Base-by-base conservation (phyloP, 306 rosid species). In the Inga oerstediana region DNA sequence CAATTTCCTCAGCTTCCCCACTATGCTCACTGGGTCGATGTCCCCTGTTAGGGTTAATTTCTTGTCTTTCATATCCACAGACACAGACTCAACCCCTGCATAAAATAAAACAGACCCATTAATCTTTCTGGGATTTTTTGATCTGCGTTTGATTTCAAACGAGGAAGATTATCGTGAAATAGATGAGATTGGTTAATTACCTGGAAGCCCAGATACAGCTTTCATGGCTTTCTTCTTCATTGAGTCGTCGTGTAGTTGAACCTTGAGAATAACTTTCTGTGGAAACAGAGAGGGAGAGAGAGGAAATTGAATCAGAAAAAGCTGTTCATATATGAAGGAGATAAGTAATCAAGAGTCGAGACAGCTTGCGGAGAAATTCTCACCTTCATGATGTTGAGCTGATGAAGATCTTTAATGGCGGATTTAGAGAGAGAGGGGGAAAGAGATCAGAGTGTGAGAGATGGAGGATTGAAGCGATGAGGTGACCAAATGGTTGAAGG, bases 41-140 rank as follows among this genome's bases (percentile, higher is more conserved):
- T 89, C 92, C 17, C 98, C 98, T 0, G 76, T 88, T 79, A 93
- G 77, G 0, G 95, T 93, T 88, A 95, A 12, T 71, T 93, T 92
- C 82, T 80, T 73, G 82, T 91, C 95, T 80, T 93, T 93, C 90
- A 85, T 78, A 69, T 95, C 94, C 85, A 89, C 85, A 0, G 90
- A 81, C 22, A 95, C 86, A 56, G 98, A 93, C 7, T 87, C 95
- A 16, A 95, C 90, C 74, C 98, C 98, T 93, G 85, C 76, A 41
- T 7, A 52, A 19, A 19, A 8, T 8, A n/a, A 20, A 20, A 46
- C 62, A 67, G 44, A 30, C 5, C 16, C 39, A 72, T 82, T 17
- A 74, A 66, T 41, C n/a, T 72, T 24, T 72, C 35, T 1, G 64
- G 34, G 12, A 5, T 20, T 37, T 19, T 39, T 32, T 9, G 51